These are phyloP conservation scores for Ogataea neopini DNA, from an alignment of 805 yeast genomes.

Conservation along the genomic window DNA sequence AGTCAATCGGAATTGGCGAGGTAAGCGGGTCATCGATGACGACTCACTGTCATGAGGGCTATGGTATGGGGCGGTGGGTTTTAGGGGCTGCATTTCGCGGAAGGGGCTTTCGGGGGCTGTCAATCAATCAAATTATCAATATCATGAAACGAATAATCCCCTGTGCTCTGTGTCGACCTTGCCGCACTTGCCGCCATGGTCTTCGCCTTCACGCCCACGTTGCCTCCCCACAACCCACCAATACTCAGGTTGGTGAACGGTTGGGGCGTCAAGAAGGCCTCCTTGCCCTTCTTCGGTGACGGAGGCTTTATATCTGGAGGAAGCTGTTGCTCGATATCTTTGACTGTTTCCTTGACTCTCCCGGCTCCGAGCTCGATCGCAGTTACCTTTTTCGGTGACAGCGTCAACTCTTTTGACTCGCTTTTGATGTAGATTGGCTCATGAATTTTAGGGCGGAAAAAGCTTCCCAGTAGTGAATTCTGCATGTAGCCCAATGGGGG, in stretches of 20 bases:
- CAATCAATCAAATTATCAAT: conserved; percentile 25
- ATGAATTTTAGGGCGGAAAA: conserved; percentile 27
- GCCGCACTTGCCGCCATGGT: not conserved
- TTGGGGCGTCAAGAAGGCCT: not conserved
- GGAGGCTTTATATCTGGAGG: conserved; percentile 17
- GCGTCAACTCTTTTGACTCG: conserved; percentile 13
- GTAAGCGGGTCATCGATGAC: too few relatives aligned
- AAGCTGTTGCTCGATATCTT: conserved; percentile 26
- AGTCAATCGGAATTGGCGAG: too few relatives aligned
- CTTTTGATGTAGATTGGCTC: conserved; percentile 29
- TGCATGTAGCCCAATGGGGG: conserved; percentile 16
- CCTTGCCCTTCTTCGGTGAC: conserved; percentile 13
- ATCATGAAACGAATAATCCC: conserved; percentile 20
- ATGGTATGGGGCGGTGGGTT: too few relatives aligned
- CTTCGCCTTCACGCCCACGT: not conserved
- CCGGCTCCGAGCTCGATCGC: conserved; percentile 26
- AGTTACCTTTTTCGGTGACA: conserved; percentile 22
- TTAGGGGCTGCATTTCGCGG: too few relatives aligned
- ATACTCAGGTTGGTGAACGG: not conserved
- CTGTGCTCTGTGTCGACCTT: not conserved
- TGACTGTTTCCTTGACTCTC: conserved; percentile 30
- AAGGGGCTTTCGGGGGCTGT: too few relatives aligned
- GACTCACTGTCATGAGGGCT: too few relatives aligned
- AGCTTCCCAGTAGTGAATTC: conserved; percentile 18
- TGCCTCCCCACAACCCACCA: conserved; percentile 4